Base-by-base conservation (phyloP, 2,329 filamentous ascomycete genomes). In the Aspergillus novofumigatus region DNA sequence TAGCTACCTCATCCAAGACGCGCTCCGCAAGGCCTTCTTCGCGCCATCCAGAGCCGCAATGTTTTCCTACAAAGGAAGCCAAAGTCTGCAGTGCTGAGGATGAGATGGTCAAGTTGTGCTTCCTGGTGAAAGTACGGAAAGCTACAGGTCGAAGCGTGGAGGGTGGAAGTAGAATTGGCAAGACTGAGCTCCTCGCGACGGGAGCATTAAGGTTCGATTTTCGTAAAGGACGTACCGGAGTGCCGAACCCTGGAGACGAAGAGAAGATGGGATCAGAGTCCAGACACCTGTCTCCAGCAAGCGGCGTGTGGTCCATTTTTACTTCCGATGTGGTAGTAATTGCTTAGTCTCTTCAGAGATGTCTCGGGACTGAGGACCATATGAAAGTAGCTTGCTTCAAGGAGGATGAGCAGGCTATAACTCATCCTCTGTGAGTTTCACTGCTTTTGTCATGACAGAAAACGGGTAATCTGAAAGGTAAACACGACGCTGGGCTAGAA, bases 51-150 rank as follows among this genome's bases (percentile, higher is more conserved):
- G 92, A 92, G 35, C 94, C 94, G 72, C 94, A 99, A 74, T 96
- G 89, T 65, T 90, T 88, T 10, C 94, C 95, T 53, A 99, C 89
- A 72, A 99, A 99, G 1, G 85, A 83, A 21, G 94, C 92, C 32
- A 99, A 81, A 49, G 90, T 85, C 72, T 93, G 87, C 4, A 99
- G 79, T 0, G 94, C 91, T 0, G 92, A 86, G 0, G 93, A 94
- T 7, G 90, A 92, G 53, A 99, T 84, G 0, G 92, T 97, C 55
- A 99, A 80, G 66, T 93, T 95, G 76, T 99, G 91, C 70, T 97
- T 99, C 75, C 97, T 97, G 1, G 94, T 99, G 64, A 99, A 96
- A 0, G 91, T 95, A 49, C 94, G 86, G 70, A 99, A 97, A 8
- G 94, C 95, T 21, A 97, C 81, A 2, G 94, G 93, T 60, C 95